Evolutionary conservation across 139 green algal genomes (phyloP).

Genomic region (Astrephomene gubernaculifera): DNA sequence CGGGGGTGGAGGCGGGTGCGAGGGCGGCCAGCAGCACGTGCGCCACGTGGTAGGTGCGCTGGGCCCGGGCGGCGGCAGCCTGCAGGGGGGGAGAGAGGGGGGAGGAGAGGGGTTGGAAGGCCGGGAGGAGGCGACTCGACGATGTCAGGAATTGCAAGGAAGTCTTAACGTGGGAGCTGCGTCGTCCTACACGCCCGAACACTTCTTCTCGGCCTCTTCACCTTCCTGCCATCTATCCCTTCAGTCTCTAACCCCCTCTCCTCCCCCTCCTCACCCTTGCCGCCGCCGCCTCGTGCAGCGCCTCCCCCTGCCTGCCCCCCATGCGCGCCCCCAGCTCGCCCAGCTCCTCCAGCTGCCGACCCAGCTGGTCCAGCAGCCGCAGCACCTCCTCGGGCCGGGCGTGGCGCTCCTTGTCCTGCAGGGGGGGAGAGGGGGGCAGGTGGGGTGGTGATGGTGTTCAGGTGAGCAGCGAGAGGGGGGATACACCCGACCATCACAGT

Average conservation of each 20-base stretch:
- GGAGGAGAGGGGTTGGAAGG: background rate
- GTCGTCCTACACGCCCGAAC: background rate
- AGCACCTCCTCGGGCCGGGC: conserved; percentile 78
- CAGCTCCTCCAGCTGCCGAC: conserved; percentile 66
- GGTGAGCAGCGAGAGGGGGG: background rate
- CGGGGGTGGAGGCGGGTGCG: background rate
- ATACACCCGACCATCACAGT: no score
- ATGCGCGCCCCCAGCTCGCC: conserved; percentile 68
- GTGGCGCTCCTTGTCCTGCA: conserved; percentile 62
- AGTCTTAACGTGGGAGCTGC: background rate
- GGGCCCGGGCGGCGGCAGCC: conserved; percentile 58
- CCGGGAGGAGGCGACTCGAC: background rate
- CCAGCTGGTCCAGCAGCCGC: conserved; percentile 63
- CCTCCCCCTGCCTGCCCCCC: conserved; percentile 70
- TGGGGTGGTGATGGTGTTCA: no score
- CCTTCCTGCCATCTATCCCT: background rate
- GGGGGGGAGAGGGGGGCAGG: no score
- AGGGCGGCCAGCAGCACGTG: conserved; percentile 64
- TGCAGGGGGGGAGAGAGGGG: conserved; percentile 16
- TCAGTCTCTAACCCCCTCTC: background rate
- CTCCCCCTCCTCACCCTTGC: conserved; percentile 25
- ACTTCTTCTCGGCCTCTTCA: background rate
- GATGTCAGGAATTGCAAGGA: background rate
- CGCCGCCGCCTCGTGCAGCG: conserved; percentile 55
- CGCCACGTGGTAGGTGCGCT: conserved; percentile 66